phyloP scores from a whole-genome alignment of 2,329 filamentous ascomycete genomes.

The Truncatella angustata region DNA sequence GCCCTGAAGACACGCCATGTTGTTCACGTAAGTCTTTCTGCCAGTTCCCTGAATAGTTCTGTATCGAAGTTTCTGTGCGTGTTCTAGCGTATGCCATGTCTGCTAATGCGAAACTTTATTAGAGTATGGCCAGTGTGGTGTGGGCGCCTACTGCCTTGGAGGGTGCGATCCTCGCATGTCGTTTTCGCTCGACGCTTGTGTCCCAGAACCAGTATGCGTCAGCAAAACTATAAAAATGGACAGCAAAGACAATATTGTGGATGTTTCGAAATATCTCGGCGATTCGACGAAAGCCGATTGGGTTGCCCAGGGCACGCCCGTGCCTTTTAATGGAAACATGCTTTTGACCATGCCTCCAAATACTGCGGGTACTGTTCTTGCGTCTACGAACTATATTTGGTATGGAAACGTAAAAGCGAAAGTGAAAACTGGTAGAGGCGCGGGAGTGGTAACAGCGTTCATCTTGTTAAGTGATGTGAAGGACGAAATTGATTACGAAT shows the following conservation, averaged over 20 bases:
- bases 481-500: constrained; percentile 98
- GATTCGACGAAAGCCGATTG: constrained; percentile 79
- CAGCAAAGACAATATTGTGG: constrained; percentile 64
- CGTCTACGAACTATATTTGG: constrained; percentile 87
- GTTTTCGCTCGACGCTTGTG: constrained; percentile 78
- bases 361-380: constrained; percentile 83
- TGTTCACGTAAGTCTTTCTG: constrained; percentile 76
- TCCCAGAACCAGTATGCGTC: constrained; percentile 79
- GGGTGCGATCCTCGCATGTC: constrained; percentile 91
- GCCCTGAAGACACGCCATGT: constrained; percentile 71
- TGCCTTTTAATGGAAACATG: constrained; percentile 65
- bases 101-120: constrained; percentile 10
- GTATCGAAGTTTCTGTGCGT: neutral
- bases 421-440: constrained; percentile 79
- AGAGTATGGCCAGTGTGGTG: constrained; percentile 93
- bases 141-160: constrained; percentile 92
- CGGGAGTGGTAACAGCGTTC: constrained; percentile 94
- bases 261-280: constrained; percentile 82
- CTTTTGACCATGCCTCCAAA: constrained; percentile 86
- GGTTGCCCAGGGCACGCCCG: constrained; percentile 79
- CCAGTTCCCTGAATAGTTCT: too few relatives aligned
- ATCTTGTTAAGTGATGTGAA: constrained; percentile 94
- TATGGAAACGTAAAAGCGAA: constrained; percentile 89
- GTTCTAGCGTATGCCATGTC: neutral
- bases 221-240: constrained; percentile 72